Percentiles rank a stretch among this genome's conserved stretches.
phyloP scores from a whole-genome alignment of 1,284 basidiomycete species.

The Xanthoconium separans region DNA sequence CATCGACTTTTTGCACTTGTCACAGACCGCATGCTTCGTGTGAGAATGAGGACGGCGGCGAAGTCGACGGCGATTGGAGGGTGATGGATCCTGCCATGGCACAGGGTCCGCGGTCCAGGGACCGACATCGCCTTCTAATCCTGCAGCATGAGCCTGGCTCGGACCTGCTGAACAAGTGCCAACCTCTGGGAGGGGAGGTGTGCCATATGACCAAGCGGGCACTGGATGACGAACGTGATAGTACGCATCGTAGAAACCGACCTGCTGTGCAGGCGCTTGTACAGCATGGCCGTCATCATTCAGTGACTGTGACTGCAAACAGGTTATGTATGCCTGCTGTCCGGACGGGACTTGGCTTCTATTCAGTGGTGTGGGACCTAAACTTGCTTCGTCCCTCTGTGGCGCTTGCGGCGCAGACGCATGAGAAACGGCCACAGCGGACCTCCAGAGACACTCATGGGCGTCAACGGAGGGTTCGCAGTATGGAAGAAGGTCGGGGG shows the following conservation, averaged over 20 bases:
- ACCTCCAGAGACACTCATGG: not conserved
- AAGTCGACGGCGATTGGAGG: constrained; percentile 1
- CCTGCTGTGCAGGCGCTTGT: constrained; percentile 12
- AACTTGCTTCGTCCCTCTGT: not conserved
- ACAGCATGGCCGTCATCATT: constrained; percentile 23
- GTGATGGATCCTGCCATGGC: constrained; percentile 1
- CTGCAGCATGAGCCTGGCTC: not conserved
- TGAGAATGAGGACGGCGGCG: not conserved
- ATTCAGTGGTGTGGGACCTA: not conserved
- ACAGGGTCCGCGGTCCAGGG: constrained; percentile 1
- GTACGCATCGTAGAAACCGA: not conserved
- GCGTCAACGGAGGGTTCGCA: not conserved
- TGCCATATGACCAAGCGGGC: not conserved
- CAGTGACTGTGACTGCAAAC: not conserved
- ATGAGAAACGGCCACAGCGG: not conserved
- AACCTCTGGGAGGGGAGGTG: not conserved
- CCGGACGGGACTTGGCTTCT: constrained; percentile 20
- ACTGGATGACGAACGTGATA: not conserved
- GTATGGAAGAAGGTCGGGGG: not conserved
- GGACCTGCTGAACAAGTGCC: not conserved
- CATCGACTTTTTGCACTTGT: constrained; percentile 20
- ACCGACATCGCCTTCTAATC: not conserved
- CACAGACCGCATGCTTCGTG: constrained; percentile 8
- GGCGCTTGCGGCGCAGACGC: not conserved
- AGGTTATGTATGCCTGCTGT: not conserved